Evolutionary conservation across 257 asterid genomes (phyloP), one percentile per base, ranked within the genome.

Genomic region (Hygrophila difformis): DNA sequence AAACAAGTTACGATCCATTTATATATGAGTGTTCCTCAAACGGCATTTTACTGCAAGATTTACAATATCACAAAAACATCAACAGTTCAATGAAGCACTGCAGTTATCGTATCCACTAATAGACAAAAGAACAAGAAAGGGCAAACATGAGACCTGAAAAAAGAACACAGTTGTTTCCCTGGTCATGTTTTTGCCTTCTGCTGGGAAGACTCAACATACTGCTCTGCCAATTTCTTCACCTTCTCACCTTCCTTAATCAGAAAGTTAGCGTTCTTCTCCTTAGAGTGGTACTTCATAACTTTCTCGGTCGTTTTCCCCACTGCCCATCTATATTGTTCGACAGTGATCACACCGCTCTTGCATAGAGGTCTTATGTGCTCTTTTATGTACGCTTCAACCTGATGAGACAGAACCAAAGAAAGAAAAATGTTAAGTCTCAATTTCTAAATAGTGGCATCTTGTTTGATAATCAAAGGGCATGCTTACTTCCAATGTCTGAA

Each of bases 231-330:
- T 64, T 78, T 91, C 84, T 86, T 91, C 64, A 91, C 94, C 53
- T 78, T 91, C 40, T 91, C 94, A 19, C 99, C 96, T 78, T 86
- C 99, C 67, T 79, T 91, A 66, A 91, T 78, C 53, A 91, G 94
- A 57, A 91, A 91, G 70, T 80, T 82, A 5, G 99, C 99, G 19
- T 68, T 80, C 44, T 69, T 82, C 61, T 78, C 96, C 74, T 80
- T 82, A 0, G 87, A 64, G 63, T 91, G 99, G 61, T 74, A 82
- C 64, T 82, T 91, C 96, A 86, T 76, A 20, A 91, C 96, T 60
- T 91, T 91, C 75, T 91, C 99, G 47, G 89, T 78, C 6, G 99
- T 82, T 74, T 78, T 91, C 55, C 73, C 83, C 51, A 91, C 94
- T 1, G 99, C 93, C 95, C 93, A 91, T 33, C 96, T 49, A 67